Conservation (phyloP, 192 early-diverging fungal genomes). For the Endogone sp. region DNA sequence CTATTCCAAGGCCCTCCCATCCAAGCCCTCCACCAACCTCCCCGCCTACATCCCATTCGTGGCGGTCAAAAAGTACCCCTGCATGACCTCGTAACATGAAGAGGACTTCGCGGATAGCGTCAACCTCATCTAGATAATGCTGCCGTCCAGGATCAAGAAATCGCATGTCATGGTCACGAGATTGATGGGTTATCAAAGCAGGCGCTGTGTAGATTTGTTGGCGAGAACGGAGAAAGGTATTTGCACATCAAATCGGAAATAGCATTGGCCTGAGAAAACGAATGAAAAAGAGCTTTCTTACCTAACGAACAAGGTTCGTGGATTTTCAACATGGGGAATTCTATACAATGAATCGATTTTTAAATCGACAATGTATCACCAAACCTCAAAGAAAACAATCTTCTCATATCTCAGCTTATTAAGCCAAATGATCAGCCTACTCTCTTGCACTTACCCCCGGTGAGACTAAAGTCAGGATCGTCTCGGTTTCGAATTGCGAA, state of each 20-base stretch:
- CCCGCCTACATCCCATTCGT: not conserved
- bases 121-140: slow-evolving; percentile 24
- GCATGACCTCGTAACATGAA: slow-evolving; percentile 28
- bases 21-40: not conserved
- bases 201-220: no score
- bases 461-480: not conserved
- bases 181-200: slow-evolving; percentile 2
- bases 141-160: slow-evolving; percentile 7
- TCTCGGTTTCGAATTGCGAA: not conserved
- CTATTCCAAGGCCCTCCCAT: not conserved
- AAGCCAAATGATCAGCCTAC: no score
- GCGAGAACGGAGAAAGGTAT: no score
- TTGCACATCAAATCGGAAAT: no score
- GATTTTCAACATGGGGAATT: not conserved
- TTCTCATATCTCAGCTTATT: no score
- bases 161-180: slow-evolving; percentile 7
- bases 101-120: slow-evolving; percentile 31
- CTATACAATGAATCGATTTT: not conserved
- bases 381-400: no score
- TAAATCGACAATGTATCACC: no score
- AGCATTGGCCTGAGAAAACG: no score
- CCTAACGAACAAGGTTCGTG: not conserved
- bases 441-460: not conserved
- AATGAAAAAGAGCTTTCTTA: no score
- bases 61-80: slow-evolving; percentile 10